A percentile compares a stretch with the other conserved stretches of the same genome.
Evolutionary conservation across 257 asterid genomes (phyloP).

Genomic region (Nicotiana sylvestris): DNA sequence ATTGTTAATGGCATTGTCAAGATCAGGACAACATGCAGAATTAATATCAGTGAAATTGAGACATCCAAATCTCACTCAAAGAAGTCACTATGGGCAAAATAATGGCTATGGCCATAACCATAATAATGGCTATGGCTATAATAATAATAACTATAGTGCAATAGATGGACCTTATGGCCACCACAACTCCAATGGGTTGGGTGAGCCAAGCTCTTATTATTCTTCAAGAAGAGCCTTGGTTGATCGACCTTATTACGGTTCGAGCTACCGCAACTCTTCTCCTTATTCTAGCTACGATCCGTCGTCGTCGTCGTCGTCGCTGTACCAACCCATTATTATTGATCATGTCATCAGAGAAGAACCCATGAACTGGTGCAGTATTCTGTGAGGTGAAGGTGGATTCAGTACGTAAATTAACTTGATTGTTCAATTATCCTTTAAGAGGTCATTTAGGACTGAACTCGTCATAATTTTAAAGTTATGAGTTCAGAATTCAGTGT

Average conservation of each 20-base stretch:
- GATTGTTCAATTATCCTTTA: not conserved
- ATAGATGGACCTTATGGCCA: not conserved
- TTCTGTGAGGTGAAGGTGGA: not conserved
- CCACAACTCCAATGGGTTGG: not conserved
- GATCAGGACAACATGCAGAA: slow-evolving; percentile 7
- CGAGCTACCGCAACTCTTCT: not conserved
- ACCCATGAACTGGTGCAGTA: not conserved
- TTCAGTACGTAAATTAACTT: not conserved
- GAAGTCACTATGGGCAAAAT: not conserved
- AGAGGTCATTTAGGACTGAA: not conserved
- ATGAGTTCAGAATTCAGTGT: not conserved
- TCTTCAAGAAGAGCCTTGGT: not conserved
- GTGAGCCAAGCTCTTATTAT: not conserved
- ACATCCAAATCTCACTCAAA: not conserved
- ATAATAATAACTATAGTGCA: not conserved
- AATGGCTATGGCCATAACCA: not conserved
- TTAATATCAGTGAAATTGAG: not conserved
- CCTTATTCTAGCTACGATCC: not conserved
- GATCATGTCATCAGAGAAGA: slow-evolving; percentile 3
- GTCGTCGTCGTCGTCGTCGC: not conserved
- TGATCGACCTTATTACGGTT: not conserved
- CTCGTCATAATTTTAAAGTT: not conserved
- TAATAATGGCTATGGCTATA: not conserved
- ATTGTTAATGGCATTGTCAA: not conserved
- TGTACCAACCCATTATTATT: not conserved